These are phyloP conservation scores for Puccinia novopanici DNA, from an alignment of 1,284 basidiomycete species.

Conservation along the genomic window DNA sequence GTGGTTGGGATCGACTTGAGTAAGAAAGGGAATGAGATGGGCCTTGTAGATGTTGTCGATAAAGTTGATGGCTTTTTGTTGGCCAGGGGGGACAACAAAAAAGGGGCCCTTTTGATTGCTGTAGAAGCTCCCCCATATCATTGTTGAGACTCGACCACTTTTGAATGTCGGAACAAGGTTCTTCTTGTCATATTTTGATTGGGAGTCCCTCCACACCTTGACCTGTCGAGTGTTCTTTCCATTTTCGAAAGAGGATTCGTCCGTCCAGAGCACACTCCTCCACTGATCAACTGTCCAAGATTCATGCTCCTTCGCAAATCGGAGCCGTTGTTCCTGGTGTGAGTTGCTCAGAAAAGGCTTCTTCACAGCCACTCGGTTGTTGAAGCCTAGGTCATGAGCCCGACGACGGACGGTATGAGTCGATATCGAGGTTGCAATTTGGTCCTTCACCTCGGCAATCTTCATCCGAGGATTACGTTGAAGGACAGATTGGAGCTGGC, in stretches of 20 bases:
- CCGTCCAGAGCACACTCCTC: conserved; percentile 16
- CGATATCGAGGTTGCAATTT: background rate
- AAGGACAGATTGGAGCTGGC: background rate
- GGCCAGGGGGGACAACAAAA: conserved; percentile 3
- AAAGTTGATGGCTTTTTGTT: too few relatives aligned
- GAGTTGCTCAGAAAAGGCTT: background rate
- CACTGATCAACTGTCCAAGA: conserved; percentile 2
- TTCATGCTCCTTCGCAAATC: conserved; percentile 11
- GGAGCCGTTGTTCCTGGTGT: background rate
- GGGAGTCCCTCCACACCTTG: background rate
- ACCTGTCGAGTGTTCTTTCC: conserved; percentile 7
- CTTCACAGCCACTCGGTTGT: background rate
- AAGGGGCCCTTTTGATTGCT: background rate
- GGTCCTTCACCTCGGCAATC: background rate
- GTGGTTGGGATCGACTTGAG: background rate
- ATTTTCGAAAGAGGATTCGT: conserved; percentile 28
- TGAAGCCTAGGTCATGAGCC: background rate
- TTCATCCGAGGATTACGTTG: background rate
- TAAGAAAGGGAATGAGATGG: background rate
- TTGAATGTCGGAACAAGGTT: too few relatives aligned
- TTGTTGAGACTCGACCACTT: conserved; percentile 6
- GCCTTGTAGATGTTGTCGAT: background rate
- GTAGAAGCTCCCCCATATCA: background rate
- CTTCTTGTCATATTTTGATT: conserved; percentile 13
- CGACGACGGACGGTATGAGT: background rate